Evolutionary conservation across 257 asterid genomes (phyloP).

Genomic region (Ehretia macrophylla): DNA sequence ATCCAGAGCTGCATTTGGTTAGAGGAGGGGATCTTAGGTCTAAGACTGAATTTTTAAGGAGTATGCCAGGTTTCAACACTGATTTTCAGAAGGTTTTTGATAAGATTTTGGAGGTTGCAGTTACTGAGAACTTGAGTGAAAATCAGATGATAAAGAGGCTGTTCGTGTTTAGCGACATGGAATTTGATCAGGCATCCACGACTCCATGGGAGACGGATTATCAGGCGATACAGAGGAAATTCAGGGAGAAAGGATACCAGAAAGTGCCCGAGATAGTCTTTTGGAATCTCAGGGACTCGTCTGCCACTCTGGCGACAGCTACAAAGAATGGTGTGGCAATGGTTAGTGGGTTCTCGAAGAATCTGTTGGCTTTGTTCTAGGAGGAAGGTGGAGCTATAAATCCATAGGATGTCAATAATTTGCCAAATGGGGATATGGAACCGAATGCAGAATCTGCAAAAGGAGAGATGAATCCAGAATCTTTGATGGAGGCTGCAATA

Average conservation of each 20-base stretch:
- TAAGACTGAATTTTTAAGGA: slow-evolving; percentile 1
- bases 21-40: neutral
- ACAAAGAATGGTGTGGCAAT: slow-evolving; percentile 33
- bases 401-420: slow-evolving; percentile 14
- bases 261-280: slow-evolving; percentile 52
- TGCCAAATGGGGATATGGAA: no score
- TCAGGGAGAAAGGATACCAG: slow-evolving; percentile 21
- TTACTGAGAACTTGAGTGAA: neutral
- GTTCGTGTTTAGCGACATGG: slow-evolving; percentile 14
- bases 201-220: slow-evolving; percentile 45
- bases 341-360: slow-evolving; percentile 49
- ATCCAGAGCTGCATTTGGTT: slow-evolving; percentile 7
- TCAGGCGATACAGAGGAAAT: slow-evolving; percentile 38
- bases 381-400: slow-evolving; percentile 16
- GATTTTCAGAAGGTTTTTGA: slow-evolving; percentile 12
- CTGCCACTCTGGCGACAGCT: slow-evolving; percentile 33
- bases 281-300: slow-evolving; percentile 52
- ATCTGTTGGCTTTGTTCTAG: slow-evolving; percentile 36
- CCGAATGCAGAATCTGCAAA: no score
- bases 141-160: slow-evolving; percentile 4
- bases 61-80: slow-evolving; percentile 6
- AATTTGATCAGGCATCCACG: slow-evolving; percentile 13
- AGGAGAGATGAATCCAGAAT: no score
- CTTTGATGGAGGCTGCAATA: slow-evolving; percentile 42
- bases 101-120: slow-evolving; percentile 5